These are phyloP conservation scores for Leishmania arabica DNA, from an alignment of 208 protist genomes.

Conservation along the genomic window DNA sequence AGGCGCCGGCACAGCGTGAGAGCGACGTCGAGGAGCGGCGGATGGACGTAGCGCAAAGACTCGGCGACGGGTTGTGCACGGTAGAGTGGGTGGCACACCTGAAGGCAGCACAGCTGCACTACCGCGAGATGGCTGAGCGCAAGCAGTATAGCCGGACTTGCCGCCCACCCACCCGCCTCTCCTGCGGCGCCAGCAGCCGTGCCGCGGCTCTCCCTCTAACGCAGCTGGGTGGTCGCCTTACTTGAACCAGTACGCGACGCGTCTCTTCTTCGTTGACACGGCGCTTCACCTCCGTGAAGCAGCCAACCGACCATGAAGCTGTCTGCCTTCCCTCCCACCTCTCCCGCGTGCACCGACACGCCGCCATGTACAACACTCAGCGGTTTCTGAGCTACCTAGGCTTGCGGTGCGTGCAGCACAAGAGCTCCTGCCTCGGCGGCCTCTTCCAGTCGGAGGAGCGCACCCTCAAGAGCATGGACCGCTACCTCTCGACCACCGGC, in stretches of 20 bases:
- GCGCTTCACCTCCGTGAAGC: slow-evolving; percentile 24
- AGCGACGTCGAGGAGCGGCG: not conserved
- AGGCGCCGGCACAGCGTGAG: not conserved
- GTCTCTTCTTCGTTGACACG: slow-evolving; percentile 25
- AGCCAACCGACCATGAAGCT: slow-evolving; percentile 21
- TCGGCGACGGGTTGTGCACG: slow-evolving; percentile 26
- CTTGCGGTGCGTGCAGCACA: slow-evolving; percentile 28
- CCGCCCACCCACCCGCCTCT: not conserved
- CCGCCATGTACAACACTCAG: slow-evolving; percentile 36
- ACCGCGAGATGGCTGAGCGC: slow-evolving; percentile 11
- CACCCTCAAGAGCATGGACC: slow-evolving; percentile 22
- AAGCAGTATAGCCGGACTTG: not conserved
- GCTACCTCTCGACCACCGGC: slow-evolving; percentile 23
- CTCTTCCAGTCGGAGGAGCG: slow-evolving; percentile 9
- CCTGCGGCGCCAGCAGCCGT: not conserved
- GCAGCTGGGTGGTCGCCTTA: slow-evolving; percentile 21
- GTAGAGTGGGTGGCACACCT: slow-evolving; percentile 36
- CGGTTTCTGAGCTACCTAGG: slow-evolving; percentile 32
- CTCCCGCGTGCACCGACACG: slow-evolving; percentile 12
- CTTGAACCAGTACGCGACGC: slow-evolving; percentile 20
- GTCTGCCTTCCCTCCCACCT: slow-evolving; percentile 34
- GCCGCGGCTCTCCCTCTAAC: slow-evolving; percentile 4
- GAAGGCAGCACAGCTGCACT: slow-evolving; percentile 30
- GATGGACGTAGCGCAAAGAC: slow-evolving; percentile 16
- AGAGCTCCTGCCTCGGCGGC: slow-evolving; percentile 16